Conservation (phyloP, 2,329 filamentous ascomycete genomes). For the Penicillium sclerotigenum region DNA sequence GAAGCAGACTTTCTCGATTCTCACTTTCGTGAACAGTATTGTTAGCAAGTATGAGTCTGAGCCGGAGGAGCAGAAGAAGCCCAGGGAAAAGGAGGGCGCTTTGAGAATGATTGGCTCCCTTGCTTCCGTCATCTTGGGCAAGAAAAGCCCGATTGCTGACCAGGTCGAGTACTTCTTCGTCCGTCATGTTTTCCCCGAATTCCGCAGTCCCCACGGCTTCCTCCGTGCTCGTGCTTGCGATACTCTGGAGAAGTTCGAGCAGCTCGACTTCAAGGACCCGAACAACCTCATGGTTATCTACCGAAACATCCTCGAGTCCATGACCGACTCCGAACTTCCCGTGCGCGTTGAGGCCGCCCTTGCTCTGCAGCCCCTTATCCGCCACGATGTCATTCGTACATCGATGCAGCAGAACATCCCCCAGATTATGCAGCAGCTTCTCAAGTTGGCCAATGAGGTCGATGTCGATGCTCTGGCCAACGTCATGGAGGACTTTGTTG, state of each 20-base stretch:
- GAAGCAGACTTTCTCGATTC: constrained; percentile 92
- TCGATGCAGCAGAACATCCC: constrained; percentile 98
- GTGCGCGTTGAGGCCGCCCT: constrained; percentile 92
- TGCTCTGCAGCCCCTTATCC: constrained; percentile 89
- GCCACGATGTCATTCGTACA: constrained; percentile 87
- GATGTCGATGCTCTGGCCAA: constrained; percentile 96
- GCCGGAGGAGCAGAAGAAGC: constrained; percentile 84
- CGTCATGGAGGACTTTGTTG: constrained; percentile 99
- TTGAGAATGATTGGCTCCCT: constrained; percentile 95
- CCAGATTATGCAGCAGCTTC: constrained; percentile 97
- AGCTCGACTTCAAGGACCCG: constrained; percentile 92
- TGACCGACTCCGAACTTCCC: constrained; percentile 90
- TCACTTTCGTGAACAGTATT: constrained; percentile 91
- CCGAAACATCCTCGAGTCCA: constrained; percentile 91
- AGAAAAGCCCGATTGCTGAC: constrained; percentile 96
- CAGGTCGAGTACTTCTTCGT: constrained; percentile 99
- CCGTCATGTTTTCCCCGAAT: constrained; percentile 96
- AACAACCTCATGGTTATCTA: constrained; percentile 97
- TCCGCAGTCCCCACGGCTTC: constrained; percentile 87
- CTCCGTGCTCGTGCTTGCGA: constrained; percentile 93
- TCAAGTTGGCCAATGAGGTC: constrained; percentile 96
- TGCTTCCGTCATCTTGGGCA: constrained; percentile 88
- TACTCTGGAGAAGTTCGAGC: constrained; percentile 96
- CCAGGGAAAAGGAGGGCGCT: constrained; percentile 93
- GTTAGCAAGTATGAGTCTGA: constrained; percentile 89